Evolutionary conservation across 768 basidiomycete genomes (phyloP).

Genomic region (Cantharellus anzutake): DNA sequence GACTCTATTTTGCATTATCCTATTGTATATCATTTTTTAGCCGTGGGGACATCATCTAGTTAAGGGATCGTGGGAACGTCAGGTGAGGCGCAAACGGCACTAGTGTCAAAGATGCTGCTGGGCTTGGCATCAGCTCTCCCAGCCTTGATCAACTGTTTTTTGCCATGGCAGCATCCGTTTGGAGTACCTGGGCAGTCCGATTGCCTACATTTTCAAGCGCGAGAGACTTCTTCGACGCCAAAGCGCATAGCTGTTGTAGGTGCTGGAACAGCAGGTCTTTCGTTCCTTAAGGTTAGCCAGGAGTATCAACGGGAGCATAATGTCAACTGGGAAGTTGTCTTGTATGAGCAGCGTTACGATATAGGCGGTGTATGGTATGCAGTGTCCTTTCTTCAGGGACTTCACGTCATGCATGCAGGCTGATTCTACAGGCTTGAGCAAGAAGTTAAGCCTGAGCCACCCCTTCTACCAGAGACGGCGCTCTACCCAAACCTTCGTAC

Average conservation of each 20-base stretch:
- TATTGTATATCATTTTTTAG: too few relatives aligned
- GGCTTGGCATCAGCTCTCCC: too few relatives aligned
- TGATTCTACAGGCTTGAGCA: conserved; percentile 20
- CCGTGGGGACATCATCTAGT: too few relatives aligned
- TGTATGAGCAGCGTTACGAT: conserved; percentile 33
- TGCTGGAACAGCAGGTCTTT: conserved; percentile 36
- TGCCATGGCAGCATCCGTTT: too few relatives aligned
- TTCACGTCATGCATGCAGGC: neutral
- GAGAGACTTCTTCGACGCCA: neutral
- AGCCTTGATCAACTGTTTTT: too few relatives aligned
- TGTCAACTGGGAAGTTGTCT: conserved; percentile 26
- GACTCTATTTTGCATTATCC: too few relatives aligned
- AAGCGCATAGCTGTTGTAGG: conserved; percentile 41
- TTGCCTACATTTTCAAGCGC: too few relatives aligned
- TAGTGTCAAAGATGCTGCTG: too few relatives aligned
- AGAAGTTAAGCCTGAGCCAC: conserved; percentile 18
- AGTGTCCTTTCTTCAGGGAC: neutral
- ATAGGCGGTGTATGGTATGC: conserved; percentile 40
- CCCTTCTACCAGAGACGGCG: conserved; percentile 32
- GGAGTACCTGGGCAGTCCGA: too few relatives aligned
- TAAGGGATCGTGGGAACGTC: too few relatives aligned
- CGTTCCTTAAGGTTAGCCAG: conserved; percentile 29
- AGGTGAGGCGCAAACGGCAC: too few relatives aligned
- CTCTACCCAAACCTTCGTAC: conserved; percentile 34
- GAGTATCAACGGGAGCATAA: conserved; percentile 26